Percentiles rank a stretch among this genome's conserved stretches.
Conservation (phyloP, 371 early-diverging fungal species). For the Nematocida minor region DNA sequence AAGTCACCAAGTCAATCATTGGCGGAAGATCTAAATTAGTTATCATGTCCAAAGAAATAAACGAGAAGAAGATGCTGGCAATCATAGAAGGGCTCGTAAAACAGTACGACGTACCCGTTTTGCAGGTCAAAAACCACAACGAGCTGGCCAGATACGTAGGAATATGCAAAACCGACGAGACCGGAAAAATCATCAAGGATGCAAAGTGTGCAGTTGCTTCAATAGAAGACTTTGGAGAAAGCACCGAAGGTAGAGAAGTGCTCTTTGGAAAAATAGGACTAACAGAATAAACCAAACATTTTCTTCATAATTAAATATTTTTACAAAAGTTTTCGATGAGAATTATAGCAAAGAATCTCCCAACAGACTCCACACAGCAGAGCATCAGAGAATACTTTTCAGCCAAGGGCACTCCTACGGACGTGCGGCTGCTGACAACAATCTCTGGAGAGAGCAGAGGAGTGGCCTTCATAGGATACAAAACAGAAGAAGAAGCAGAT, state of each 20-base stretch:
- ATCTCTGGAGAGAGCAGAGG: conserved; percentile 45
- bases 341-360: conserved; percentile 64
- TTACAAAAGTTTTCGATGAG: conserved; percentile 54
- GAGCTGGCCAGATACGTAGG: conserved; percentile 28
- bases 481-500: conserved; percentile 32
- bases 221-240: conserved; percentile 40
- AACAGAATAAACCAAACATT: neutral
- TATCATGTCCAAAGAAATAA: conserved; percentile 22
- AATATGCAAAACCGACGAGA: conserved; percentile 35
- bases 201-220: conserved; percentile 41
- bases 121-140: conserved; percentile 5
- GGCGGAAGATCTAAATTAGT: conserved; percentile 19
- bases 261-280: neutral
- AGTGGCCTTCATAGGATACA: conserved; percentile 63
- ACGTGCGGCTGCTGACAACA: conserved; percentile 56
- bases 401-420: conserved; percentile 52
- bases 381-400: conserved; percentile 54
- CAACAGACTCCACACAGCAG: conserved; percentile 48
- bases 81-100: conserved; percentile 2
- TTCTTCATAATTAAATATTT: neutral
- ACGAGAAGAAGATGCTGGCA: conserved; percentile 8
- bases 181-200: conserved; percentile 33
- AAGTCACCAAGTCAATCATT: conserved; percentile 48
- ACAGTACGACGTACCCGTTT: conserved; percentile 36
- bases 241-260: neutral